Base-by-base conservation (phyloP, 179 eudicot genomes). In the Gypsophila paniculata region DNA sequence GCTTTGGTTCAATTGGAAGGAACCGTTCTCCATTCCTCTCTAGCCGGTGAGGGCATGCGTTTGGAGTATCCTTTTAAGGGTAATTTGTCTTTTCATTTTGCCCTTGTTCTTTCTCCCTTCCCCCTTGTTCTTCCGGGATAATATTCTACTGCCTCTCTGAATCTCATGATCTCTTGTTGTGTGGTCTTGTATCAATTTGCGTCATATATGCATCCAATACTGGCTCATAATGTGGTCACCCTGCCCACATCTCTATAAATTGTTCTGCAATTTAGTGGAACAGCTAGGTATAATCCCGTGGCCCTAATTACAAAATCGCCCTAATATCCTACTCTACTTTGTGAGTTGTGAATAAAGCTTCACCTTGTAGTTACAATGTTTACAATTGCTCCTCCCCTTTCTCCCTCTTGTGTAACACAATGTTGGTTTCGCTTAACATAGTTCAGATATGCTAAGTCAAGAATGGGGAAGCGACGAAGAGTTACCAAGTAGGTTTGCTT, bases 31-130 rank as follows among this genome's bases (percentile, higher is more conserved):
- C 71, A 81, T 74, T 89, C 98, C 18, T 89, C 93, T 58, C 76
- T 79, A 3, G 58, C 80, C 21, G 89, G 93, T 5, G 93, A 89
- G 61, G 93, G 91, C 78, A 86, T 93, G 89, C 87, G 93, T 38
- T 74, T 93, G 74, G 98, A 93, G 97, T 93, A 93, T 91, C 96
- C 98, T 93, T 92, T 72, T 58, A 7, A 48, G 18, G 36, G 65
- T 7, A 29, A 9, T 19, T 51, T 44, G 10, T 34, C 9, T 53
- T 53, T 65, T 32, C 44, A 2, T 39, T 39, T 39, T 0, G 44
- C 15, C 53, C 15, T 15, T n/a, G 2, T 15, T 15, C 53, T 49
- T 11, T 49, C 19, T n/a, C 18, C 21, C 55, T n/a, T 3, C 19
- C 55, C 55, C 55, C 6, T 6, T 8, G 0, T 8, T 6, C 44